Percentiles rank a stretch among this genome's conserved stretches.
phyloP scores from a whole-genome alignment of 768 basidiomycete species.

The Tylopilus rubrobrunneus region DNA sequence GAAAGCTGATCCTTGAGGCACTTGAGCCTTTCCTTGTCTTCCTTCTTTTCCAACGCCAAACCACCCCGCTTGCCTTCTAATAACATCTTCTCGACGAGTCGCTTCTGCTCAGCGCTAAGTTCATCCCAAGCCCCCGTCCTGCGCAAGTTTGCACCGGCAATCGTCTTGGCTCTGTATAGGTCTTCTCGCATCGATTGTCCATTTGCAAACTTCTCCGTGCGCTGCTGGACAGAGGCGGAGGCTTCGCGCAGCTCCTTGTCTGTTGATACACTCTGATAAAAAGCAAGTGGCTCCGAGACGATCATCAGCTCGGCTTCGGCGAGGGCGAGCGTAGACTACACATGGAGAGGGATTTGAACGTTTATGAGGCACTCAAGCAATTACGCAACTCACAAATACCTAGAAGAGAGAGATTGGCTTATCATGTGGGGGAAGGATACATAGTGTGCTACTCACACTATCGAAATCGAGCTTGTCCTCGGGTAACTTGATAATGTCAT shows the following conservation, averaged over 20 bases:
- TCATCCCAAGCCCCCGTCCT: conserved; percentile 56
- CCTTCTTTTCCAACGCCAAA: conserved; percentile 63
- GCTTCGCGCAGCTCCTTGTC: conserved; percentile 73
- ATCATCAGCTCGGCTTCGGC: conserved; percentile 54
- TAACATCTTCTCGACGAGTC: conserved; percentile 76
- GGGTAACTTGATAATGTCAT: conserved; percentile 57
- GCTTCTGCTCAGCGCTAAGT: conserved; percentile 63
- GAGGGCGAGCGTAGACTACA: conserved; percentile 54
- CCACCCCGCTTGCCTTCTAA: conserved; percentile 77
- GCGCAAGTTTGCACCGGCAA: conserved; percentile 66
- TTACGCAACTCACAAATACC: conserved; percentile 63
- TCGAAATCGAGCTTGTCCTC: conserved; percentile 59
- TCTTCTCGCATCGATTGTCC: conserved; percentile 79
- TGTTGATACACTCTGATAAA: conserved; percentile 79
- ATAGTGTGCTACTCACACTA: conserved; percentile 43
- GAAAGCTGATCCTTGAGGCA: conserved; percentile 72
- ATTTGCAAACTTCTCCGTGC: conserved; percentile 63
- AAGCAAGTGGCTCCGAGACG: conserved; percentile 55
- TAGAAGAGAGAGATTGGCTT: conserved; percentile 21
- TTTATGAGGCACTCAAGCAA: conserved; percentile 1
- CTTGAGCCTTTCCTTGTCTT: conserved; percentile 51
- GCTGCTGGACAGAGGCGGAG: conserved; percentile 65
- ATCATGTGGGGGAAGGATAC: not conserved
- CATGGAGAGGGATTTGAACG: conserved; percentile 10
- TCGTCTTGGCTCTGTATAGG: conserved; percentile 65